phyloP scores from a whole-genome alignment of 306 rosid species.

The Cucumis sativus region Cucumber_9930_V3 NC_026660.2:25950501-25951000 shows the following conservation, averaged over 20 bases:
- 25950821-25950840: constrained; percentile 48
- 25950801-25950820: constrained; percentile 18
- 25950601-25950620: neutral
- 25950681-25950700: constrained; percentile 15
- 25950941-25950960: constrained; percentile 17
- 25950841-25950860: constrained; percentile 78
- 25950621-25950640: neutral
- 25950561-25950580: constrained; percentile 46
- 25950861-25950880: constrained; percentile 76
- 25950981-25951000: constrained; percentile 30
- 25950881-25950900: constrained; percentile 40
- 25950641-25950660: neutral
- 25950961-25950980: constrained; percentile 46
- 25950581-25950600: constrained; percentile 2
- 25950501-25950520: constrained; percentile 30
- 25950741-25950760: constrained; percentile 42
- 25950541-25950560: constrained; percentile 18
- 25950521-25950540: constrained; percentile 36
- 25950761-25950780: constrained; percentile 42
- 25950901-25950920: constrained; percentile 36
- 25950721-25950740: neutral
- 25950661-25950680: neutral
- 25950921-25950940: constrained; percentile 61
- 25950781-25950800: constrained; percentile 12
- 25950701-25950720: constrained; percentile 20